Base-by-base conservation (phyloP, 495 filamentous ascomycete genomes). In the Cladorrhinum samala region DNA sequence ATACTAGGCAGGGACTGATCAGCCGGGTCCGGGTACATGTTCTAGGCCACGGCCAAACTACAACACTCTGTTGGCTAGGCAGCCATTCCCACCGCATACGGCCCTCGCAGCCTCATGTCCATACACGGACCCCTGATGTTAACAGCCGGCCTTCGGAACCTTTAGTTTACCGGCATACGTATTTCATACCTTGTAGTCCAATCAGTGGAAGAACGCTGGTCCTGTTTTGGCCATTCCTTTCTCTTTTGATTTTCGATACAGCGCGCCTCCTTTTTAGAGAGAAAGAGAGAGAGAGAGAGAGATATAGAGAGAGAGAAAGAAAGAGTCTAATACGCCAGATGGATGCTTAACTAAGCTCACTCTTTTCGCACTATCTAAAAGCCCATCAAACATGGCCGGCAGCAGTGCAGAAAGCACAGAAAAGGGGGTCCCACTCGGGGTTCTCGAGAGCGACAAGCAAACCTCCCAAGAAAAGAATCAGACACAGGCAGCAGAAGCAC, bases 381-480 rank as follows among this genome's bases (percentile, higher is more conserved):
- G 42, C 21, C 36, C 25, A 16, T 39, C 19, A 20, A 50, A 19
- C n/a, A 56, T 56, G 54, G 48, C 41, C 3, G 42, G 36, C 2
- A 51, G 17, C 54, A 56, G 33, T 21, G 18, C 20, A 8, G 54
- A 50, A 17, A 43, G 21, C 53, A 9, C 21, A 9, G 53, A 44
- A 1, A 50, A 55, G 24, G 3, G 27, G 40, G 27, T 40, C 2
- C 27, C 40, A 27, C 47, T 30, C 4, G 23, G 41, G 17, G 41
- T 17, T 13, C 47, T 36, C 42, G 27, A 33, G 6, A n/a, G 27
- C 16, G 53, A 55, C 14, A 45, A 49, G 27, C 33, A 25, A 20
- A 17, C 24, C 19, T 33, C 27, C 27, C 20, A 39, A 19, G 30
- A 40, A 7, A 41, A 44, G 9, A 41, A 40, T 39, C 7, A 53